Base-by-base conservation (phyloP, 768 basidiomycete species). In the Leccinellum rugosiceps region DNA sequence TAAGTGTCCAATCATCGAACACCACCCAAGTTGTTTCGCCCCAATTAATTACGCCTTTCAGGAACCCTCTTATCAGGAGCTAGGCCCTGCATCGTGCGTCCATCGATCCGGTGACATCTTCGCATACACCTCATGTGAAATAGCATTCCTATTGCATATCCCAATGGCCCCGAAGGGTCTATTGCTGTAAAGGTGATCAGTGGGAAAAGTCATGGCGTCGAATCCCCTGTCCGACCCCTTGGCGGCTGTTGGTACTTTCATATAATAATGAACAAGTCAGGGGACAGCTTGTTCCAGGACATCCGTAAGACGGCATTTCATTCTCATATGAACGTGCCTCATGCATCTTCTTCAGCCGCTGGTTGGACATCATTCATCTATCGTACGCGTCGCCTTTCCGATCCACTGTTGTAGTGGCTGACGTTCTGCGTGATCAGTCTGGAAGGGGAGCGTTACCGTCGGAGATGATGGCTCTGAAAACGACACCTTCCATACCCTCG, bases 161-260 rank as follows among this genome's bases (percentile, higher is more conserved):
- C 91, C 2, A 75, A 81, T 53, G 90, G 90, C 11, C 72, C 75
- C 3, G 80, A 87, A 43, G 90, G 90, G 6, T 79, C 81, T 13
- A 76, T 87, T 32, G 81, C 79, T 61, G 79, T 97, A 65, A 91
- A 84, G 67, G 87, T 98, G 41, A 91, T 98, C 63, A 93, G 90
- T 60, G 96, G 96, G 6, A 87, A 86, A 69, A 90, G 91, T 58
- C 84, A 94, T 62, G 93, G 90, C 13, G 79, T 85, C 14, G 87
- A 88, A 67, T 94, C 92, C 2, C 94, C 94, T 26, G 94, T 98
- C 23, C 78, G 88, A 49, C 92, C 92, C 0, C 81, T 94, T 1
- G 95, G 95, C 13, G 95, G 95, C 6, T 95, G 94, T 72, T 95
- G 92, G 91, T 97, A 84, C 73, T 87, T 95, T 75, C 92, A 95